Base-by-base conservation (phyloP, 2,329 filamentous ascomycete genomes). In the Venturia asperata region DNA sequence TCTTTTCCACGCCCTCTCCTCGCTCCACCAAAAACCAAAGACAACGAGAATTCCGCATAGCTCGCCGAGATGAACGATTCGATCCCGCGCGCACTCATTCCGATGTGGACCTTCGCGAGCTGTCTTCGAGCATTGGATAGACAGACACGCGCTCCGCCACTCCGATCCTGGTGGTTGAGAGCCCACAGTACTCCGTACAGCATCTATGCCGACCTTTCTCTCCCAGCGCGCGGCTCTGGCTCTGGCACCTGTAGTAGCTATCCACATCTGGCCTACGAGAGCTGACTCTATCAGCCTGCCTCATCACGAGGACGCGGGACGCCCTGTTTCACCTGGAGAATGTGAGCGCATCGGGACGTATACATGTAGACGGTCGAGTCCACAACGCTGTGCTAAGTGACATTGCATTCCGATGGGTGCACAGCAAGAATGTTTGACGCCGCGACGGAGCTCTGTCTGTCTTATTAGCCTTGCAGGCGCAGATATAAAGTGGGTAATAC, bases 351-450 rank as follows among this genome's bases (percentile, higher is more conserved):
- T 27, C 47, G 47, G 49, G 17, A 55, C 27, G 17, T 56, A 11
- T 19, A 7, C 15, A 34, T 34, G 6, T 6, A 3, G 3, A 3
- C 30, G 30, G 30, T 37, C 52, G 30, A 58, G 30, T 39, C 30
- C 52, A 37, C 30, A n/a, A 34, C 5, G 49, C 49, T 5, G 21
- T 5, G 27, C 21, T 11, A 15, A n/a, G 19, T 56, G 24, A 1
- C 13, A 11, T 17, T 17, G 13, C 2, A 56, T 17, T 27, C 24
- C 24, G 30, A 34, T 58, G 52, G 17, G 30, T 19, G 27, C 30
- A 58, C 52, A 58, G 37, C 24, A 56, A 37, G 24, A 56, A 37
- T 19, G 49, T 17, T 56, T 56, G 49, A 56, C 49, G 49, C 45
- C 11, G 49, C 24, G 24, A 56, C 19, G 24, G 30, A 19, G 52